A percentile compares a stretch with the other conserved stretches of the same genome.
phyloP scores from a whole-genome alignment of 495 filamentous ascomycete species.

The Podospora bellae-mahoneyi region DNA sequence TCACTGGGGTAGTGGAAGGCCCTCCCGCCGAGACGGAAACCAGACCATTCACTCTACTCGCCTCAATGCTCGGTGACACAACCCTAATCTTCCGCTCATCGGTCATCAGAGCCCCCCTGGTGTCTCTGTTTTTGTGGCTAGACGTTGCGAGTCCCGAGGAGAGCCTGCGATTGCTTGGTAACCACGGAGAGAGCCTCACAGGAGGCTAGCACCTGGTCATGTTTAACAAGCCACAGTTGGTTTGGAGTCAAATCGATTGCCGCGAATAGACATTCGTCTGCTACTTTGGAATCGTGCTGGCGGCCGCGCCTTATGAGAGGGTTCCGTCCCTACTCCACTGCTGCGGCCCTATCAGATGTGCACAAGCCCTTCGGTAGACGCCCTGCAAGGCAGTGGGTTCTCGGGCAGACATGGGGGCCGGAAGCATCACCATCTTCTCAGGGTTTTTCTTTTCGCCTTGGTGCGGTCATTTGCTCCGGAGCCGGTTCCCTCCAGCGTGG shows the following conservation, averaged over 20 bases:
- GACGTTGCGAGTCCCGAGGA: neutral
- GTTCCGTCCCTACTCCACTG: neutral
- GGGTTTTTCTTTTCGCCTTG: neutral
- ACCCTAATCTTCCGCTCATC: neutral
- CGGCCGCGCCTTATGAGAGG: neutral
- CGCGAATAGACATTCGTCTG: neutral
- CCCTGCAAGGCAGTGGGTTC: neutral
- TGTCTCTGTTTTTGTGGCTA: neutral
- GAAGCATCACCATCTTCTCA: neutral
- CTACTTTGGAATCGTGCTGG: neutral
- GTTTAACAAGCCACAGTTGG: neutral
- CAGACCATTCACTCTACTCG: neutral
- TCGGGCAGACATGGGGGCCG: neutral
- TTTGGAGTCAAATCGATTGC: neutral
- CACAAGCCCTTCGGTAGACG: neutral
- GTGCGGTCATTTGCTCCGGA: neutral
- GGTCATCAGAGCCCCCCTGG: neutral
- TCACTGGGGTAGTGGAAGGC: neutral
- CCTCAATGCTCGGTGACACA: neutral
- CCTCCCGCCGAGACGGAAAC: neutral
- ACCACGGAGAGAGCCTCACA: neutral
- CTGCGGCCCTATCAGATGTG: neutral
- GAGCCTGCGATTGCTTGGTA: neutral
- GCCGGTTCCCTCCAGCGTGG: neutral
- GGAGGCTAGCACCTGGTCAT: neutral